phyloP scores from a whole-genome alignment of 2,329 filamentous ascomycete genomes.

The Cladophialophora chaetospira region DNA sequence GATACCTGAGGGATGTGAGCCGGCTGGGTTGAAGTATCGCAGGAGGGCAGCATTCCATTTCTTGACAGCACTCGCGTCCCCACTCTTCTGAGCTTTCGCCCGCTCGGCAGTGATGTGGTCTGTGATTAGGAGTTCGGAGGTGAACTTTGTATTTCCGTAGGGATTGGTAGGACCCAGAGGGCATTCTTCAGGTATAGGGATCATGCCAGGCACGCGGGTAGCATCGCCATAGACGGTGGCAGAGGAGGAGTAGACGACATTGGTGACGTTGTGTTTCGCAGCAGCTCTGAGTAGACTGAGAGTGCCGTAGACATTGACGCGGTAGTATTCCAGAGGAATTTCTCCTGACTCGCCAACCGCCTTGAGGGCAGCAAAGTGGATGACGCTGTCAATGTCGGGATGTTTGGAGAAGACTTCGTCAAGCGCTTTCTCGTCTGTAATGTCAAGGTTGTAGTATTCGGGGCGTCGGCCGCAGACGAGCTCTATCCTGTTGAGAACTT shows the following conservation, averaged over 20 bases:
- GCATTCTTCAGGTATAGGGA: conserved; percentile 95
- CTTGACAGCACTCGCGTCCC: conserved; percentile 68
- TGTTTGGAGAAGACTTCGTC: conserved; percentile 87
- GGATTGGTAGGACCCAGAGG: conserved; percentile 96
- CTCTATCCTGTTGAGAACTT: conserved; percentile 92
- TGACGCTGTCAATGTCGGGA: conserved; percentile 94
- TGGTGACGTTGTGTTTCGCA: conserved; percentile 85
- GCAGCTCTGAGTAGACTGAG: conserved; percentile 84
- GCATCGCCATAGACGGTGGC: conserved; percentile 98
- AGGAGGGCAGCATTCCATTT: conserved; percentile 92
- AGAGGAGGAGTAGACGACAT: conserved; percentile 98
- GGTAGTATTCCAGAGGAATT: conserved; percentile 96
- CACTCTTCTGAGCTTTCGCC: conserved; percentile 76
- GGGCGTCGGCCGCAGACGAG: conserved; percentile 87
- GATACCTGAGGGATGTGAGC: conserved; percentile 89
- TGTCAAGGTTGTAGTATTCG: conserved; percentile 79
- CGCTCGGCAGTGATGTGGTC: conserved; percentile 88
- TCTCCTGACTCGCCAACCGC: conserved; percentile 94
- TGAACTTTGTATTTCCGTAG: conserved; percentile 94
- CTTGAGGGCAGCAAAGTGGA: conserved; percentile 98
- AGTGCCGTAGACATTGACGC: conserved; percentile 92
- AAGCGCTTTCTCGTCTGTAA: conserved; percentile 80
- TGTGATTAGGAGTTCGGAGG: conserved; percentile 87
- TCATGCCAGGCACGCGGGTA: conserved; percentile 95
- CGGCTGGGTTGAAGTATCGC: conserved; percentile 97